phyloP scores from a whole-genome alignment of 805 yeast genomes.

The Debaryomyces maramus region DNA sequence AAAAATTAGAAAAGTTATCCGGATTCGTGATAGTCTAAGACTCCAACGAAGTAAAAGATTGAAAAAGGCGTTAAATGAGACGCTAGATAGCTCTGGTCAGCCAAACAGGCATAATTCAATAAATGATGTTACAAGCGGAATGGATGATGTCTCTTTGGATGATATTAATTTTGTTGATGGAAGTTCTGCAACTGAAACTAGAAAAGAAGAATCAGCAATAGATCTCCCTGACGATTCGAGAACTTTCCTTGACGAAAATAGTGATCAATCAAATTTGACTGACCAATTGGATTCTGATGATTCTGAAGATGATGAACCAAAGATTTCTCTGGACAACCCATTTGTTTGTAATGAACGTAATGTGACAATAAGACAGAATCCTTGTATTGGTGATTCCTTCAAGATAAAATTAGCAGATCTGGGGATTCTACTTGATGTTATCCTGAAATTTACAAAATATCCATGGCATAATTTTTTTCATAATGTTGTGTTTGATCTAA shows the following conservation, averaged over 20 bases:
- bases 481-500: constrained; percentile 93
- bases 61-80: constrained; percentile 37
- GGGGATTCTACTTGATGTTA: constrained; percentile 63
- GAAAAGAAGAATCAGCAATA: constrained; percentile 3
- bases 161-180: constrained; percentile 26
- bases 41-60: constrained; percentile 42
- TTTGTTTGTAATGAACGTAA: constrained; percentile 41
- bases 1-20: constrained; percentile 65
- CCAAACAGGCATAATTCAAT: constrained; percentile 9
- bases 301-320: constrained; percentile 47
- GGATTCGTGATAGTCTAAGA: constrained; percentile 68
- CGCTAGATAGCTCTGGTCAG: constrained; percentile 17
- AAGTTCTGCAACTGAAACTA: constrained; percentile 1
- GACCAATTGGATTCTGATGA: constrained; percentile 31
- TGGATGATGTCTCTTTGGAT: constrained; percentile 39
- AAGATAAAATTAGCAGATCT: constrained; percentile 81
- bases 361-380: constrained; percentile 42
- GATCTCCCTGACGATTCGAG: constrained; percentile 6
- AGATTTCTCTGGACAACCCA: constrained; percentile 43
- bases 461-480: constrained; percentile 98
- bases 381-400: constrained; percentile 84
- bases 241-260: constrained; percentile 14
- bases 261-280: constrained; percentile 19
- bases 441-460: constrained; percentile 72
- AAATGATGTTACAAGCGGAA: constrained; percentile 34